Conservation (phyloP, 1,284 basidiomycete genomes). For the Trichosporon ovoides region DNA sequence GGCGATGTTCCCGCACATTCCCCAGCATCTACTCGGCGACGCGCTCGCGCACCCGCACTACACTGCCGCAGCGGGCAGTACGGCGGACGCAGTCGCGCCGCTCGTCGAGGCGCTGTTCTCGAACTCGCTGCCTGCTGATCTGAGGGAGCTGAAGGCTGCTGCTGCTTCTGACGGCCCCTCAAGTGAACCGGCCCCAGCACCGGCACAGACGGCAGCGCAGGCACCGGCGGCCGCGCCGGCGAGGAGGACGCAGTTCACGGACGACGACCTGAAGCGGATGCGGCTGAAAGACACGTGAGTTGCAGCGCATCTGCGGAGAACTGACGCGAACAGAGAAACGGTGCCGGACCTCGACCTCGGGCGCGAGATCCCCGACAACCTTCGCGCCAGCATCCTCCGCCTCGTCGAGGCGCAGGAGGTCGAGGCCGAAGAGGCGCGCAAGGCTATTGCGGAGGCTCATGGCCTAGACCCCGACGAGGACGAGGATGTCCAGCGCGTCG, state of each 20-base stretch:
- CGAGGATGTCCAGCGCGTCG: constrained; percentile 28
- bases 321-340: not conserved
- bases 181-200: not conserved
- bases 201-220: constrained; percentile 1
- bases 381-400: constrained; percentile 73
- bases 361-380: constrained; percentile 60
- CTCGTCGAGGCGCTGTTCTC: constrained; percentile 43
- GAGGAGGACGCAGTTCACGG: constrained; percentile 1
- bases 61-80: constrained; percentile 17
- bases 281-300: constrained; percentile 53
- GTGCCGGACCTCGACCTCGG: constrained; percentile 48
- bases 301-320: not conserved
- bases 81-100: constrained; percentile 29
- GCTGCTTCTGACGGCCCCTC: not conserved
- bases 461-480: constrained; percentile 47
- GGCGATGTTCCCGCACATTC: constrained; percentile 40
- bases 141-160: constrained; percentile 31
- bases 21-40: constrained; percentile 32
- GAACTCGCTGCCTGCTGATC: constrained; percentile 35
- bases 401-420: constrained; percentile 64
- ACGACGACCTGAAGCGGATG: constrained; percentile 59
- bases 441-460: constrained; percentile 40
- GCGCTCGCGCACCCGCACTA: constrained; percentile 43
- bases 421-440: constrained; percentile 61
- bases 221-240: not conserved